Base-by-base conservation (phyloP, 352 stramenopile species). In the Phytophthora aleatoria region DNA sequence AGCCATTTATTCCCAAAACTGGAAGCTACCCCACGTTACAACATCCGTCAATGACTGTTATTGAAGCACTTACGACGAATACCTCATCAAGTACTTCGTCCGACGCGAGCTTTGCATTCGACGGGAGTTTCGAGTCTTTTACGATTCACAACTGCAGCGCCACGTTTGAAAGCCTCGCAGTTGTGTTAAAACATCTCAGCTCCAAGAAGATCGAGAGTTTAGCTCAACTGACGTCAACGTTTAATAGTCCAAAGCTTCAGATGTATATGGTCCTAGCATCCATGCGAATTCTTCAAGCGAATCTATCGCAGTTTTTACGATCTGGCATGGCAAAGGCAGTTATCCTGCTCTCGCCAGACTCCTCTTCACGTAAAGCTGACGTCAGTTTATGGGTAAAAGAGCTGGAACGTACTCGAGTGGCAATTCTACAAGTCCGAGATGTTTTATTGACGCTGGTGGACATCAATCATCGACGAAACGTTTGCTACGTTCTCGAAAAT, bases 271-370 rank as follows among this genome's bases (percentile, higher is more conserved):
- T 96, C 5, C 20, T 90, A 7, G 84, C 75, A 3, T 86, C 78
- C 8, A 44, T 97, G 27, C 80, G 85, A 10, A 58, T 97, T 15
- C 61, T 96, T 0, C 80, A 92, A 62, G 83, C 77, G 10, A 97
- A 96, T 55, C 38, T 97, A 5, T 69, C 67, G 0, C 82, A 93
- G 38, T 38, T 96, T 20, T 53, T 94, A 24, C 76, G 78, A 15
- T 94, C 76, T 3, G 80, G 83, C 8, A 53, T 85, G 16, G 79
- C 71, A 8, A 79, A 78, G 56, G 24, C 57, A 13, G 48, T 91
- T 3, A 66, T 81, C 11, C 42, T 73, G 31, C 28, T 68, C 30
- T 64, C 58, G 10, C 4, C 44, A 24, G 54, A 28, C 24, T 7
- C n/a, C 1, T 47, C 11, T 3, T 13, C 35, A 26, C 24, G 24